Evolutionary conservation across 2,329 filamentous ascomycete genomes (phyloP).

Genomic region (Leptographium radiaticola): DNA sequence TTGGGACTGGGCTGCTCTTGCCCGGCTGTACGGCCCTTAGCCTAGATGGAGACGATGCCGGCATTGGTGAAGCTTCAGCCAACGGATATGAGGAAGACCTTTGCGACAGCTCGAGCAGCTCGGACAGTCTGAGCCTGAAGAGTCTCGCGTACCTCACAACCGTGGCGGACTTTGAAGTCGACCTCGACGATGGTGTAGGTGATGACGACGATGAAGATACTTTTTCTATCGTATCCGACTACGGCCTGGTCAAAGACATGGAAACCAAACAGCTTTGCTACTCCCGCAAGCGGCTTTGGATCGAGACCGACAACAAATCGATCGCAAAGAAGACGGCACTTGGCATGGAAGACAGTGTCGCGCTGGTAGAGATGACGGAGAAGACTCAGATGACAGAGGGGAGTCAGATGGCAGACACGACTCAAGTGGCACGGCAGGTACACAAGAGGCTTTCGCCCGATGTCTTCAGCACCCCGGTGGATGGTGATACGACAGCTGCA

Average conservation of each 20-base stretch:
- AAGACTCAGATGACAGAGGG: background rate
- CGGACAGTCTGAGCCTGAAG: too few species aligned
- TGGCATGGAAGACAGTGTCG: background rate
- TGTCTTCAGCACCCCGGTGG: background rate
- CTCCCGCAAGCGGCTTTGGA: background rate
- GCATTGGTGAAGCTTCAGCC: too few species aligned
- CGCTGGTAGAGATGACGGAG: background rate
- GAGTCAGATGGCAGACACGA: too few species aligned
- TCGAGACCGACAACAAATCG: too few species aligned
- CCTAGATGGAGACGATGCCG: too few species aligned
- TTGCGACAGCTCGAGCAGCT: too few species aligned
- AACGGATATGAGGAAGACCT: background rate
- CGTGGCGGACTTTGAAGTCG: background rate
- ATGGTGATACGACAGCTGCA: too few species aligned
- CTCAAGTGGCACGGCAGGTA: too few species aligned
- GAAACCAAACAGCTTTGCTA: background rate
- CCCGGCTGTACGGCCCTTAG: too few species aligned
- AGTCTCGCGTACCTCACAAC: too few species aligned
- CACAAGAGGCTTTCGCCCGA: background rate
- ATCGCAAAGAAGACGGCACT: background rate
- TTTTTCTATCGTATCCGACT: background rate
- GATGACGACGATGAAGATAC: background rate
- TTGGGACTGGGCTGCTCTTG: too few species aligned
- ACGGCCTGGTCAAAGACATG: background rate
- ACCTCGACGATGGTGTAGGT: background rate